Evolutionary conservation across 225 moss, liverwort and hornwort genomes (phyloP).

Genomic region (Bryoerythrophyllum caledonicum): DNA sequence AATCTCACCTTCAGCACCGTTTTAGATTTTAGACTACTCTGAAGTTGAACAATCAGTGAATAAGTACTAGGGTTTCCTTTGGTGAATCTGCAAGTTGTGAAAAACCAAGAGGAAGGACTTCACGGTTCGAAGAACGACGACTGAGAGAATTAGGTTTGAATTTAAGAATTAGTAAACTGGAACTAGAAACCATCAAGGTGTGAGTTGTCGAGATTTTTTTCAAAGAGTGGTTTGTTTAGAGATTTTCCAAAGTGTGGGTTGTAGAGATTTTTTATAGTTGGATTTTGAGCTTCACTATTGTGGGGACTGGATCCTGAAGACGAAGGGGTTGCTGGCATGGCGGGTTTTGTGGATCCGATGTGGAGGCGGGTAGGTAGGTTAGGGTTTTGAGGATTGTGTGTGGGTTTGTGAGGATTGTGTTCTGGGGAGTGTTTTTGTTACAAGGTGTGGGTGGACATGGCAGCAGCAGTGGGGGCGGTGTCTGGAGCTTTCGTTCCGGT

Average conservation of each 20-base stretch:
- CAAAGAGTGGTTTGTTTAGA: not conserved
- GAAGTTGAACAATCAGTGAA: not conserved
- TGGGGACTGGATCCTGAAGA: not conserved
- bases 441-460: slow-evolving; percentile 36
- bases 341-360: slow-evolving; percentile 21
- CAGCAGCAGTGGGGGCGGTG: slow-evolving; percentile 29
- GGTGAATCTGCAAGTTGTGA: too few relatives aligned
- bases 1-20: not conserved
- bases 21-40: not conserved
- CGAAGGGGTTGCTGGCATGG: slow-evolving; percentile 19
- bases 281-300: not conserved
- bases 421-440: not conserved
- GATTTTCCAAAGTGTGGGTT: not conserved
- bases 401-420: not conserved
- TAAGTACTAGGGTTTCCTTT: not conserved
- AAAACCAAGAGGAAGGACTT: not conserved
- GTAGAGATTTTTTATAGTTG: slow-evolving; percentile 4
- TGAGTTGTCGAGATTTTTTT: not conserved
- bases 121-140: too few relatives aligned
- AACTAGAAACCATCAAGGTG: too few relatives aligned
- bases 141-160: too few relatives aligned
- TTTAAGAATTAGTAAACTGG: too few relatives aligned
- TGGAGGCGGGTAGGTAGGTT: slow-evolving; percentile 22
- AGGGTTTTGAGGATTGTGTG: slow-evolving; percentile 32
- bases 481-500: slow-evolving; percentile 32